Evolutionary conservation across 2,329 filamentous ascomycete species (phyloP).

Genomic region (Pyricularia pennisetigena): DNA sequence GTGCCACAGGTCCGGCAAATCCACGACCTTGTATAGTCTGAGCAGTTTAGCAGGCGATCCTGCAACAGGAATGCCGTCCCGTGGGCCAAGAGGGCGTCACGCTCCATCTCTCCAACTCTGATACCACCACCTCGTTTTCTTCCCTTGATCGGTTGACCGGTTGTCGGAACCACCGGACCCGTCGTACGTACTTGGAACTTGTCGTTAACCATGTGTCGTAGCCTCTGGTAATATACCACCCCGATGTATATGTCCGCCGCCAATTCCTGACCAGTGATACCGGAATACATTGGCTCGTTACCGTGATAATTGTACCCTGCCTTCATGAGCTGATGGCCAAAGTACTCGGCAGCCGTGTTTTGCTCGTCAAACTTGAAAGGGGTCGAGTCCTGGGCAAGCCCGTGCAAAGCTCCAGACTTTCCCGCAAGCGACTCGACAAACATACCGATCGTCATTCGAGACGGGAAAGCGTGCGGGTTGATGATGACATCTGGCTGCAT

Average conservation of each 20-base stretch:
- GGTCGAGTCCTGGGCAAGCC: constrained; percentile 90
- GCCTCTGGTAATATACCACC: constrained; percentile 94
- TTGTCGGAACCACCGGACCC: constrained; percentile 80
- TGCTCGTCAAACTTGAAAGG: constrained; percentile 93
- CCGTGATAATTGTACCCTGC: constrained; percentile 97
- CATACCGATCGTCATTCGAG: constrained; percentile 99
- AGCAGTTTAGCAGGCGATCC: constrained; percentile 94
- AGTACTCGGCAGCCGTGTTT: constrained; percentile 86
- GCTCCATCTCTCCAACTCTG: constrained; percentile 98
- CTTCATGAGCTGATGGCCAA: constrained; percentile 88
- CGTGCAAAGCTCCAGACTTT: constrained; percentile 88
- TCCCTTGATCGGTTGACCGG: constrained; percentile 94
- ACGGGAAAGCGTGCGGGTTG: constrained; percentile 98
- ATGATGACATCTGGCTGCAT: constrained; percentile 98
- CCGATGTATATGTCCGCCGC: constrained; percentile 94
- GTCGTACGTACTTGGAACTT: constrained; percentile 98
- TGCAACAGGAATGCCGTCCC: constrained; percentile 91
- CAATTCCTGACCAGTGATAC: constrained; percentile 90
- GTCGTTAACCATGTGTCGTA: constrained; percentile 99
- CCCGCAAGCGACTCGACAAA: constrained; percentile 95
- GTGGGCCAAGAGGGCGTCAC: constrained; percentile 88
- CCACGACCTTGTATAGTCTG: constrained; percentile 83
- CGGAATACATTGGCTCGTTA: constrained; percentile 97
- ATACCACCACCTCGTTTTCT: constrained; percentile 96
- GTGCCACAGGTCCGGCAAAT: constrained; percentile 83